These are phyloP conservation scores for Hippophae gyantsensis DNA, from an alignment of 306 rosid genomes.

Conservation along the genomic window DNA sequence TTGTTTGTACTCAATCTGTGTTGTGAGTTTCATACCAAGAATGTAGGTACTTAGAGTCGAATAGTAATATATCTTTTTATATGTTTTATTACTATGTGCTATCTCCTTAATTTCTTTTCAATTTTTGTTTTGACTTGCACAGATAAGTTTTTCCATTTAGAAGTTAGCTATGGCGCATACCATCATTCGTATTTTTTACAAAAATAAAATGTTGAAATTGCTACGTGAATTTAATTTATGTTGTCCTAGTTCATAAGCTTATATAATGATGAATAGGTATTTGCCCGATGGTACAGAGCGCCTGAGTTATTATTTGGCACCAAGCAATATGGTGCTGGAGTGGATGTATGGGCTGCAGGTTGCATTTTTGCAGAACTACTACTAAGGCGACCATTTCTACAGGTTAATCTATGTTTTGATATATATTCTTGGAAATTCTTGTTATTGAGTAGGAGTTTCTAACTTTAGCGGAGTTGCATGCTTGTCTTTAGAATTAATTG, in stretches of 20 bases:
- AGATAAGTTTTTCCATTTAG: too few relatives aligned
- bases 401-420: constrained; percentile 33
- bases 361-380: constrained; percentile 92
- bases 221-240: neutral
- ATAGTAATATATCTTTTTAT: too few relatives aligned
- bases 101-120: too few relatives aligned
- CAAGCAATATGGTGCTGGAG: constrained; percentile 89
- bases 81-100: too few relatives aligned
- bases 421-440: neutral
- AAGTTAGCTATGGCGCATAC: too few relatives aligned
- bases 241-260: constrained; percentile 8
- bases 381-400: constrained; percentile 85
- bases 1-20: too few relatives aligned
- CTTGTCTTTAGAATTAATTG: neutral
- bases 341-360: constrained; percentile 99
- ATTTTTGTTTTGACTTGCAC: too few relatives aligned
- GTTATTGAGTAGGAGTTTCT: neutral
- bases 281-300: constrained; percentile 99
- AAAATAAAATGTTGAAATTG: neutral
- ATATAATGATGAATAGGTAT: constrained; percentile 43
- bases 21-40: too few relatives aligned
- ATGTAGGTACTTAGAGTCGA: too few relatives aligned
- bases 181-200: too few relatives aligned
- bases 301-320: constrained; percentile 92
- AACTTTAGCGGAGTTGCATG: neutral